phyloP scores from a whole-genome alignment of 768 basidiomycete genomes.

The Panellus pusillus region DNA sequence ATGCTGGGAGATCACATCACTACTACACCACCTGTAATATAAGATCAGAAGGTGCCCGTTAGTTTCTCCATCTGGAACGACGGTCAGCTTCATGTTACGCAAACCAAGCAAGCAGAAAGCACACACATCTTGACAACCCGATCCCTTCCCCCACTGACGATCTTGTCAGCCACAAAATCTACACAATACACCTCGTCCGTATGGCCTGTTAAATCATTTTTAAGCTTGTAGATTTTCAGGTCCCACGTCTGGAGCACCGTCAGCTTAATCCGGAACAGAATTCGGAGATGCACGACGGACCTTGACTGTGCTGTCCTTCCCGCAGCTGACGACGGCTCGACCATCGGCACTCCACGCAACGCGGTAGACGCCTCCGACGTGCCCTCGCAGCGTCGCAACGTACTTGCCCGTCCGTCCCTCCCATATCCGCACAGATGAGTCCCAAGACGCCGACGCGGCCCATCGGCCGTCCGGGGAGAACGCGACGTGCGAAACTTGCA shows the following conservation, averaged over 20 bases:
- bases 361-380: constrained; percentile 92
- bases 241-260: constrained; percentile 79
- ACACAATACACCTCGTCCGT: constrained; percentile 99
- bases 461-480: constrained; percentile 93
- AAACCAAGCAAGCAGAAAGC: neutral
- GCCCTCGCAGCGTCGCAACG: constrained; percentile 86
- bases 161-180: constrained; percentile 97
- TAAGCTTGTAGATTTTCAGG: constrained; percentile 93
- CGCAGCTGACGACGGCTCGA: constrained; percentile 87
- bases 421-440: constrained; percentile 90
- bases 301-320: constrained; percentile 95
- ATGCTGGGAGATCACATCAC: too few relatives aligned
- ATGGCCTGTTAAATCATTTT: constrained; percentile 92
- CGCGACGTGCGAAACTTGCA: constrained; percentile 89
- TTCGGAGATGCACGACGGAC: constrained; percentile 40
- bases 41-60: neutral
- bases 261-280: neutral
- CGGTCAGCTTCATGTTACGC: neutral
- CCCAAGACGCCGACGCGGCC: constrained; percentile 91
- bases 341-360: constrained; percentile 96
- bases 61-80: constrained; percentile 12
- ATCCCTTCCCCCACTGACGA: constrained; percentile 97
- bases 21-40: neutral
- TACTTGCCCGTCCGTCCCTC: constrained; percentile 85
- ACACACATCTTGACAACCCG: constrained; percentile 89